These are phyloP conservation scores for Manihot esculenta DNA, from an alignment of 441 rosid genomes.

Conservation along the genomic window DNA sequence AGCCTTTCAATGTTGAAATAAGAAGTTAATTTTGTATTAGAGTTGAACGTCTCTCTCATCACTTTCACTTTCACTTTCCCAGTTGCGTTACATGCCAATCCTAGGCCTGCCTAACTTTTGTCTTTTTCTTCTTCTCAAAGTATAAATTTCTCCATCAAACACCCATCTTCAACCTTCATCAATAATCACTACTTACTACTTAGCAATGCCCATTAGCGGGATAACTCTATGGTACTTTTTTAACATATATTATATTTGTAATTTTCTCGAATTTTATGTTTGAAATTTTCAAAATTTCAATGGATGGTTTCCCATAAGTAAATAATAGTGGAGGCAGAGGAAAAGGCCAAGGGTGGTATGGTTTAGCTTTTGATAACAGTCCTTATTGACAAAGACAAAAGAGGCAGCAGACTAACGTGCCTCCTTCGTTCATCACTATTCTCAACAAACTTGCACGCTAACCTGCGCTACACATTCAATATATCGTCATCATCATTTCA, in stretches of 20 bases:
- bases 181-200: too few species aligned
- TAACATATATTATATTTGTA: too few species aligned
- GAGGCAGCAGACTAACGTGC: slow-evolving; percentile 27
- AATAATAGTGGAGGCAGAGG: too few species aligned
- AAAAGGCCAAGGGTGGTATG: too few species aligned
- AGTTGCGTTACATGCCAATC: not conserved
- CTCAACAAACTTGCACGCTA: slow-evolving; percentile 14
- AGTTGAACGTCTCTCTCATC: not conserved
- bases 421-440: slow-evolving; percentile 7
- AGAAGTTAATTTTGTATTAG: too few species aligned
- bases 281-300: too few species aligned
- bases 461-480: not conserved
- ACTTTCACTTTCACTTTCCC: not conserved
- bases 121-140: not conserved
- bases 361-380: not conserved
- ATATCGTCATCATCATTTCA: not conserved
- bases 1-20: not conserved
- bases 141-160: not conserved
- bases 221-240: too few species aligned
- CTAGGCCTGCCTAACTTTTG: slow-evolving; percentile 5
- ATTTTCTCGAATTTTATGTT: too few species aligned
- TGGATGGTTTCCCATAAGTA: too few species aligned
- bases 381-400: slow-evolving; percentile 24
- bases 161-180: not conserved
- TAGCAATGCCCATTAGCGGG: too few species aligned